Percentiles rank a stretch among this genome's conserved stretches.
Evolutionary conservation across 495 filamentous ascomycete species (phyloP).

Genomic region (Penicillium coprophilum): DNA sequence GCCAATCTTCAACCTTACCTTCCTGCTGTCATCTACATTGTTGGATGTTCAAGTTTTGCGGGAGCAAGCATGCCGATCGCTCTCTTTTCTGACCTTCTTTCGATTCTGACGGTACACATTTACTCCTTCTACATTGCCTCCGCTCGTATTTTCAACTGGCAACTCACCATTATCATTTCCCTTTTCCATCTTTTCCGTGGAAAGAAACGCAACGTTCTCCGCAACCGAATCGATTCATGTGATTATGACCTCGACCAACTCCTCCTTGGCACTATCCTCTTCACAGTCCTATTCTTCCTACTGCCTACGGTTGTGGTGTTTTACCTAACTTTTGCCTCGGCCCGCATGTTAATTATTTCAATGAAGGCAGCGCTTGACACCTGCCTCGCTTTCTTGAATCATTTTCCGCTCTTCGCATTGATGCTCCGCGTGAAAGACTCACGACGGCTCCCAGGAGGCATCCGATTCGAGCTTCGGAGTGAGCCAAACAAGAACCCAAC

Average conservation of each 20-base stretch:
- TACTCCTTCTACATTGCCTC: conserved; percentile 97
- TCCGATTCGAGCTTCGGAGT: conserved; percentile 85
- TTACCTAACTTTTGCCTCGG: conserved; percentile 92
- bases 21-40: conserved; percentile 85
- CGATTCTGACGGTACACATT: conserved; percentile 90
- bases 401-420: conserved; percentile 95
- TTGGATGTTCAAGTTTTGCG: conserved; percentile 91
- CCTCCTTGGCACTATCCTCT: conserved; percentile 92
- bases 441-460: conserved; percentile 84
- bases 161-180: conserved; percentile 91
- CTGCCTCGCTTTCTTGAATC: conserved; percentile 88
- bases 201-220: conserved; percentile 95
- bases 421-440: conserved; percentile 97
- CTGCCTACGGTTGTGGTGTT: conserved; percentile 94
- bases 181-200: conserved; percentile 97
- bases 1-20: conserved; percentile 72
- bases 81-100: conserved; percentile 91
- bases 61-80: conserved; percentile 97
- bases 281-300: conserved; percentile 93
- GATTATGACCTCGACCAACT: conserved; percentile 99
- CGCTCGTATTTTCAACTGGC: conserved; percentile 97
- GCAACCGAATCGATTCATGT: conserved; percentile 97
- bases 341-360: conserved; percentile 90
- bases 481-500: conserved; percentile 30
- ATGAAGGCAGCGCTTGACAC: conserved; percentile 89